Base-by-base conservation (phyloP, 352 stramenopile genomes). In the Phytophthora pseudosyringae region DNA sequence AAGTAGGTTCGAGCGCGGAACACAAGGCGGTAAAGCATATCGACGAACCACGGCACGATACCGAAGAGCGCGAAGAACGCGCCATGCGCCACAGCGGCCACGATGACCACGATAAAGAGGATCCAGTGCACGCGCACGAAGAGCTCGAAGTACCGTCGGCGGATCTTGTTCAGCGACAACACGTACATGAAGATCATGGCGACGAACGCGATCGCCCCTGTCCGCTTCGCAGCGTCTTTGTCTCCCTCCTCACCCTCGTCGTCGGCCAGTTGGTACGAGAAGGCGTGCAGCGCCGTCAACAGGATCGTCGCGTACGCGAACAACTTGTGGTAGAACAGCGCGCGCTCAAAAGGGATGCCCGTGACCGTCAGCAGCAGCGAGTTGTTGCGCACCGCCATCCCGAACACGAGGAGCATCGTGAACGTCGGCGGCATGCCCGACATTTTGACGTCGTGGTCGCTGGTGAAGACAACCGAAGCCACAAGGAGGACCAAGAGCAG, bases 311-410 rank as follows among this genome's bases (percentile, higher is more conserved):
- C 47, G 11, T 75, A 13, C 2, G 61, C 74, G 0, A 73, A 69
- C 4, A 81, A 33, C 44, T 81, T 84, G 68, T 86, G 79, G 62
- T 86, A 86, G 15, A 83, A 69, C 15, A 88, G 44, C 45, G 55
- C 72, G 5, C 79, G 76, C 39, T 88, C 79, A 47, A 80, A 88
- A 1, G 79, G 71, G 15, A 88, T 64, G 1, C 76, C 79, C 2
- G 75, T 84, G 31, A 75, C 25, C 5, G 45, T n/a, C 25, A 49
- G 18, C 10, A 49, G 10, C 9, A 49, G 2, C 8, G 67, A 69
- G 46, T 84, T 84, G 69, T 84, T 80, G 56, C 75, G 71, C 10
- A 84, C 55, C 1, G 66, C 50, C 3, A 81, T 35, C 0, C 49
- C 54, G 47, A 84, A 79, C 7, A 73, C 57, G 18, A 77, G 3